Evolutionary conservation across 75 land plant genomes (phyloP), one percentile per base, ranked within the genome.

Genomic region (Adiantum capillusveneris): DNA sequence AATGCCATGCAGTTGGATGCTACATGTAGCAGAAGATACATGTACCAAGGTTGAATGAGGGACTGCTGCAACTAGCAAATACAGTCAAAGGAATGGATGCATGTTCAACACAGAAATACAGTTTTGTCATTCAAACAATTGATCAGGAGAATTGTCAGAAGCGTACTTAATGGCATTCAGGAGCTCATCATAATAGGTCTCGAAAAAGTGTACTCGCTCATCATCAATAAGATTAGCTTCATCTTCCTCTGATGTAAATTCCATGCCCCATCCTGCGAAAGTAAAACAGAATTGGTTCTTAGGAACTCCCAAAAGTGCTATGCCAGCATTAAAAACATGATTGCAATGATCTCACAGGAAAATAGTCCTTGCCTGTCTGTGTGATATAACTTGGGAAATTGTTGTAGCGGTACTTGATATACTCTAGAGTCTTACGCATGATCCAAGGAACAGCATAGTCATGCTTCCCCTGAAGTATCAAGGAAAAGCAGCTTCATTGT

Each of bases 361-460:
- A 9, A 34, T 3, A 5, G 9, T 34, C 12, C 50, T 46, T 26
- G 24, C 55, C 55, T 53, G 28, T 53, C 24, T 53, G 55, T 26
- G 63, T 44, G 0, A 60, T 60, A 13, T 44, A 60, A 19, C 12
- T n/a, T 16, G 42, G 50, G 18, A 39, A 48, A 31, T 54, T 30
- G 17, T 5, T 57, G 31, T 57, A 57, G 6, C 50, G 24, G 11
- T 43, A 12, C 16, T 45, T 43, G 29, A 39, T 25, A 26, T 60
- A 60, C 14, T 60, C 48, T 11, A 60, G 0, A 17, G 25, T 39
- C 2, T 21, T 45, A 13, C 50, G 18, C n/a, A 45, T 25, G 6
- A 53, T 53, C 55, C 55, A 53, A 25, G 55, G 55, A 2, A 53
- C 55, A 1, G 55, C 55, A 24, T 26, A 53, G 25, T 53, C 55